phyloP scores from a whole-genome alignment of 2,329 filamentous ascomycete species.

The Stagonosporopsis rhizophila region DNA sequence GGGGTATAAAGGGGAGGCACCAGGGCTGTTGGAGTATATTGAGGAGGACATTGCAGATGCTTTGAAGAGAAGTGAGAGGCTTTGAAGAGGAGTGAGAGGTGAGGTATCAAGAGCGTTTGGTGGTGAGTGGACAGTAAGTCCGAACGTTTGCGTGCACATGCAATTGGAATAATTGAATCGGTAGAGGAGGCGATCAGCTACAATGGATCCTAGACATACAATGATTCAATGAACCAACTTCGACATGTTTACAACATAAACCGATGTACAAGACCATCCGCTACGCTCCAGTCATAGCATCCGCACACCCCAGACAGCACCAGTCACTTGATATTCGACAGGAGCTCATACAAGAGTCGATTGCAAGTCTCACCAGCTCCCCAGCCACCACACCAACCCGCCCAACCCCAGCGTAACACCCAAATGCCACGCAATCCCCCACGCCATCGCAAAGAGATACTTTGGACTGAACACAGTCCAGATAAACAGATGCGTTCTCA shows the following conservation, averaged over 20 bases:
- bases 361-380: slow-evolving; percentile 31
- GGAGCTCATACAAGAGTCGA: not conserved
- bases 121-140: not conserved
- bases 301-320: not conserved
- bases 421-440: slow-evolving; percentile 84
- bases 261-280: not conserved
- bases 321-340: not conserved
- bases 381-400: slow-evolving; percentile 43
- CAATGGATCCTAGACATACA: too few relatives aligned
- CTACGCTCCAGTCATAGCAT: not conserved
- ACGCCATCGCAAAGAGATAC: slow-evolving; percentile 89
- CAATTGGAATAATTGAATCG: not conserved
- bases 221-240: too few relatives aligned
- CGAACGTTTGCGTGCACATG: too few relatives aligned
- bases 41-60: slow-evolving; percentile 30
- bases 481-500: slow-evolving; percentile 92
- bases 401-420: slow-evolving; percentile 49
- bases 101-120: not conserved
- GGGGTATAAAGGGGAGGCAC: slow-evolving; percentile 62
- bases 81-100: not conserved
- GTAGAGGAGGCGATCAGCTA: not conserved
- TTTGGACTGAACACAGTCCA: slow-evolving; percentile 99
- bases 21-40: slow-evolving; percentile 56
- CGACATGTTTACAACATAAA: too few relatives aligned
- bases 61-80: not conserved